Conservation (phyloP, 768 basidiomycete species). For the Pleurotus eryngii region DNA sequence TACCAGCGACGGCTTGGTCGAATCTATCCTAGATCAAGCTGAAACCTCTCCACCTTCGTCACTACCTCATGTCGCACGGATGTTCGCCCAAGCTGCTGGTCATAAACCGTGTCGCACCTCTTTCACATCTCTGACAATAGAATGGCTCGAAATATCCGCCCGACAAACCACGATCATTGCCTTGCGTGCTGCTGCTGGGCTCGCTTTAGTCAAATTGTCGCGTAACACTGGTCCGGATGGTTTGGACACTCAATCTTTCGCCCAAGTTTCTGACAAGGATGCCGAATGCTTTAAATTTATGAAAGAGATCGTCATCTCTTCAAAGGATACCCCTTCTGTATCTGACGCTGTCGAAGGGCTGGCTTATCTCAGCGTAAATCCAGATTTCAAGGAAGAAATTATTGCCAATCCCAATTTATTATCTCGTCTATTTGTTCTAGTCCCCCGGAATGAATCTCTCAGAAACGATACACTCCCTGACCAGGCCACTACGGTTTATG, state of each 20-base stretch:
- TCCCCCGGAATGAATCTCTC: constrained; percentile 45
- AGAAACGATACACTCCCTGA: constrained; percentile 19
- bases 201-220: constrained; percentile 77
- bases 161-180: constrained; percentile 40
- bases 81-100: constrained; percentile 74
- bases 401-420: constrained; percentile 54
- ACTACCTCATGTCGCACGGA: constrained; percentile 57
- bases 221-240: constrained; percentile 48
- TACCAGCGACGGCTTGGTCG: constrained; percentile 55
- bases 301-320: constrained; percentile 49
- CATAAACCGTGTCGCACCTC: constrained; percentile 68
- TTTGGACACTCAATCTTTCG: constrained; percentile 9
- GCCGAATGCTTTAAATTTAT: constrained; percentile 50
- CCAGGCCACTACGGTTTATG: constrained; percentile 65
- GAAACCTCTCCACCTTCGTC: constrained; percentile 51
- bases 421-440: constrained; percentile 49
- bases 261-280: constrained; percentile 27
- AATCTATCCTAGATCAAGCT: constrained; percentile 63
- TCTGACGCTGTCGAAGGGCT: constrained; percentile 79
- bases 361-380: constrained; percentile 72
- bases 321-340: constrained; percentile 33
- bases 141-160: constrained; percentile 68
- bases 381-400: constrained; percentile 60
- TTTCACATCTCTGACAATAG: constrained; percentile 49
- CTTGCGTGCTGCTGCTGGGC: constrained; percentile 60